Percentiles rank a stretch among this genome's conserved stretches.
Conservation (phyloP, 148 eudicot species). For the Amaranthus hypochondriacus region DNA sequence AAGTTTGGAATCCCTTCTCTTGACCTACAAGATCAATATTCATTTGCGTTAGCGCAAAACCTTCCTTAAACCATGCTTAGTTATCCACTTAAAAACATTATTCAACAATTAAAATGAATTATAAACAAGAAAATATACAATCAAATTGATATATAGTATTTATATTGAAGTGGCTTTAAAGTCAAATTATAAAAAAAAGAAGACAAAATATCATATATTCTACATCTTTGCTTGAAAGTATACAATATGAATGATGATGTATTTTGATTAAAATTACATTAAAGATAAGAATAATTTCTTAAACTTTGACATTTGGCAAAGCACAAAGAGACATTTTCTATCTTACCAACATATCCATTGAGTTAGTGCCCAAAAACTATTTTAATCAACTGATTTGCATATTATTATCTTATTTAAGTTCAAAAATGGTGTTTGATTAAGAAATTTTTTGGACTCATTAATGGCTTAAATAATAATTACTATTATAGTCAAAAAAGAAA, state of each 20-base stretch:
- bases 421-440: slow-evolving; percentile 1
- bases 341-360: slow-evolving; percentile 15
- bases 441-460: neutral
- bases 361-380: neutral
- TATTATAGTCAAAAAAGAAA: neutral
- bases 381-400: neutral
- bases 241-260: slow-evolving; percentile 8
- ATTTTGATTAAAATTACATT: slow-evolving; percentile 10
- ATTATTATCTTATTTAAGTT: neutral
- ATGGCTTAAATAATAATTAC: neutral
- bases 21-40: slow-evolving; percentile 7
- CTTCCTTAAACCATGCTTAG: slow-evolving; percentile 38
- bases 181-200: slow-evolving; percentile 20
- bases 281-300: neutral
- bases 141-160: slow-evolving; percentile 11
- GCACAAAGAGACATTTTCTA: neutral
- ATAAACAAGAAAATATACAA: too few species aligned
- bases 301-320: neutral
- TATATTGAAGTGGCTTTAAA: slow-evolving; percentile 62
- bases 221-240: slow-evolving; percentile 59
- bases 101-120: neutral
- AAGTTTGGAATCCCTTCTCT: neutral
- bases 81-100: slow-evolving; percentile 16
- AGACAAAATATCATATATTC: slow-evolving; percentile 3
- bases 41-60: slow-evolving; percentile 53